A percentile compares a stretch with the other conserved stretches of the same genome.
Conservation (phyloP, 306 rosid genomes). For the Quercus dentata region DNA sequence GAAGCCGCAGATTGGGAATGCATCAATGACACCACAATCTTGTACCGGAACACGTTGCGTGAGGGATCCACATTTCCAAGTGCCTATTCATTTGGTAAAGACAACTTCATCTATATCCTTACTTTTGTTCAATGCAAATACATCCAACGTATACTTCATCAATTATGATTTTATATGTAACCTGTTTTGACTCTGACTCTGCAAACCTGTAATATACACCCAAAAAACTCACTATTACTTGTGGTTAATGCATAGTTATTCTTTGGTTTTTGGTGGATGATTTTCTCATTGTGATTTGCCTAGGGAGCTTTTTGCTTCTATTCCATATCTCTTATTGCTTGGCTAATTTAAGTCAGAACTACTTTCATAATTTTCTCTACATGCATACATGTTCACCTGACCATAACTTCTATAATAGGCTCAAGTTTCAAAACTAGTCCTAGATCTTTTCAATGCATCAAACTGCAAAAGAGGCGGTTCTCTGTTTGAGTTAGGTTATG, state of each 20-base stretch:
- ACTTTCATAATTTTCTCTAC: not conserved
- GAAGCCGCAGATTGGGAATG: slow-evolving; percentile 98
- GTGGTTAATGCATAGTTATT: not conserved
- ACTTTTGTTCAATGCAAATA: slow-evolving; percentile 12
- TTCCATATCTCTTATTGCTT: not conserved
- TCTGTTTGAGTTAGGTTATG: not conserved
- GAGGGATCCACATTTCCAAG: slow-evolving; percentile 98
- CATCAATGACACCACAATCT: slow-evolving; percentile 83
- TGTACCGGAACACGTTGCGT: slow-evolving; percentile 86
- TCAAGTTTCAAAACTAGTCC: not conserved
- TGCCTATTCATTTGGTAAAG: slow-evolving; percentile 92
- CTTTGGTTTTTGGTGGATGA: not conserved
- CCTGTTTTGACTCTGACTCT: not conserved
- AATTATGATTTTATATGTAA: not conserved
- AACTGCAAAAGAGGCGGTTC: not conserved
- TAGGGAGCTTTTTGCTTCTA: not conserved
- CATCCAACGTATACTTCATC: slow-evolving; percentile 2
- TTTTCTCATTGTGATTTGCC: not conserved
- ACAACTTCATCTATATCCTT: slow-evolving; percentile 4
- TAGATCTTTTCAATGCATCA: slow-evolving; percentile 1
- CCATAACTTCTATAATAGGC: not conserved
- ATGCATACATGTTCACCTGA: not conserved
- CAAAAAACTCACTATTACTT: not conserved
- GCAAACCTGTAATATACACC: not conserved
- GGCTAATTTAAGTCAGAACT: not conserved